Evolutionary conservation across 2,329 filamentous ascomycete species (phyloP), one percentile per base, ranked within the genome.

Genomic region (Aspergillus calidoustus): DNA sequence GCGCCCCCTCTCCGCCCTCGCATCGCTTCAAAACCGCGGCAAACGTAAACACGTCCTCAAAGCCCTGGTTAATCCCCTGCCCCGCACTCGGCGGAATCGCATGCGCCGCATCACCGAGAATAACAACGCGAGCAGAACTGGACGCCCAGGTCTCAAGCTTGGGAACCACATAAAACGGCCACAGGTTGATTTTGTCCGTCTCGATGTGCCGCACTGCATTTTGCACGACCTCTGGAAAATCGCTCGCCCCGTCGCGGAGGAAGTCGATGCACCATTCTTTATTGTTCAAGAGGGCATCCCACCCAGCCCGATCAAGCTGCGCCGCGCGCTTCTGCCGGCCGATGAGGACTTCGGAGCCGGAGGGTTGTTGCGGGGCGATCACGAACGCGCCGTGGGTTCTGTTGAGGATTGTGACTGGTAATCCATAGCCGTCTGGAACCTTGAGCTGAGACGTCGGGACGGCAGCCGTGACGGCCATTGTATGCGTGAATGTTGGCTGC

Each of bases 91-190:
- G 87, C 0, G 86, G 84, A 44, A 84, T 84, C 0, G 86, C 86
- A 69, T 89, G 87, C 0, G 87, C 87, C 0, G 87, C 86, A 68
- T 90, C 87, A 15, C 87, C 87, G 0, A 86, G 72, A 38, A 86
- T 79, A 3, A 83, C 68, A 4, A 83, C 79, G 0, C 77, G 71
- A 0, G 71, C 66, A 6, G 67, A 59, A 0, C 68, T 64, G 1
- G 80, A 82, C 0, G 68, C 66, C 83, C 83, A 85, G 0, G 67
- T 71, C 1, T 79, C 76, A 0, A 85, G 76, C 65, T 78, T 78
- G 0, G 83, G 83, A 1, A 84, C 74, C 2, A 79, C 69, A 59
- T 81, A 82, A 44, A 84, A 85, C 0, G 82, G 81, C 83, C 83
- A 85, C 1, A 82, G 68, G 54, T 80, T 81, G 54, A 84, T 72